phyloP scores from a whole-genome alignment of 2,329 filamentous ascomycete genomes.

The Nemania serpens region DNA sequence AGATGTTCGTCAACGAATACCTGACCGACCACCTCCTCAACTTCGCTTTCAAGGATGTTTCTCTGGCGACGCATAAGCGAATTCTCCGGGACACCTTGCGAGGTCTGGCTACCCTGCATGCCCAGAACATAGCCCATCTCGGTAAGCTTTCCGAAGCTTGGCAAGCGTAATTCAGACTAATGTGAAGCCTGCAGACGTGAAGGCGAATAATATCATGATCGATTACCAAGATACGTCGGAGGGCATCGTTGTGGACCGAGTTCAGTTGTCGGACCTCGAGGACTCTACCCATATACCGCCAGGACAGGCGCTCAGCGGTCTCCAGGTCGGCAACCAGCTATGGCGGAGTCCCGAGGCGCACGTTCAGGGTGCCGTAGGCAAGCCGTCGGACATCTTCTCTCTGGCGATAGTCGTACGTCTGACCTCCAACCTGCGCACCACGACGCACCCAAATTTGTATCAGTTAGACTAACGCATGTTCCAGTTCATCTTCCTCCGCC shows the following conservation, averaged over 20 bases:
- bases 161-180: conserved; percentile 1
- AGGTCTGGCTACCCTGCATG: conserved; percentile 45
- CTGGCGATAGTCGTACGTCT: conserved; percentile 48
- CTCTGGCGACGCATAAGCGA: conserved; percentile 45
- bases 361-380: conserved; percentile 44
- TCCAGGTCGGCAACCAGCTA: conserved; percentile 48
- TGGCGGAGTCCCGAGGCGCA: conserved; percentile 53
- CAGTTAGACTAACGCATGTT: conserved; percentile 23
- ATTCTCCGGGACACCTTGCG: conserved; percentile 49
- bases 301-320: conserved; percentile 43
- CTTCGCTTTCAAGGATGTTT: conserved; percentile 47
- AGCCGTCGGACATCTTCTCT: conserved; percentile 51
- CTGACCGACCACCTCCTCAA: conserved; percentile 49
- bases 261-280: conserved; percentile 49
- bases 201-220: conserved; percentile 50
- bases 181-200: conserved; percentile 43
- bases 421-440: not conserved
- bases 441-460: not conserved
- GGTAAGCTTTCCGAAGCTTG: conserved; percentile 30
- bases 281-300: conserved; percentile 47
- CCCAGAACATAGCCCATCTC: conserved; percentile 45
- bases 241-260: conserved; percentile 42
- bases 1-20: conserved; percentile 53
- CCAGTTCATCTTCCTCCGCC: conserved; percentile 52
- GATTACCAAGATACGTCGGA: conserved; percentile 43